Evolutionary conservation across 2,329 filamentous ascomycete species (phyloP).

Genomic region (Pseudogymnoascus sp.): DNA sequence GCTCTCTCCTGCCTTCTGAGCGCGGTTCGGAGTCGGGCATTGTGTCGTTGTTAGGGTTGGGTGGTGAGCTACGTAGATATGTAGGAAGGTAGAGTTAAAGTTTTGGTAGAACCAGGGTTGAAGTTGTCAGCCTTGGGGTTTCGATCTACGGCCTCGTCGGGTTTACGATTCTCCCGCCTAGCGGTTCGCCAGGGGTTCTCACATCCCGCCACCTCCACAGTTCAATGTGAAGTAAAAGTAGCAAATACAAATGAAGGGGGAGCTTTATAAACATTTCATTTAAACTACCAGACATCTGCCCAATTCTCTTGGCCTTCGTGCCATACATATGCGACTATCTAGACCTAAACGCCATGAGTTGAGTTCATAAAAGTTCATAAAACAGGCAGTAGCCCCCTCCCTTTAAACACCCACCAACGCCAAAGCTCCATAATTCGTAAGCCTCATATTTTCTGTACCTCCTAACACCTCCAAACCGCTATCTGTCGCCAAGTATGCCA

Average conservation of each 20-base stretch:
- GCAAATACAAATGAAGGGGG: not conserved
- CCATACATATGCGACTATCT: not conserved
- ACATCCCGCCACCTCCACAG: not conserved
- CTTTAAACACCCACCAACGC: not conserved
- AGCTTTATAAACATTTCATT: not conserved
- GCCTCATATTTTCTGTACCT: not conserved
- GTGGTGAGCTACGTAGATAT: not conserved
- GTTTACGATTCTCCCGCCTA: not conserved
- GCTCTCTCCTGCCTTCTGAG: not conserved
- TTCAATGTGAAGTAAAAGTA: not conserved
- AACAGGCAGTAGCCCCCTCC: not conserved
- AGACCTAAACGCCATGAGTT: not conserved
- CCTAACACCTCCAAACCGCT: not conserved
- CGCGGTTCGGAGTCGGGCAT: not conserved
- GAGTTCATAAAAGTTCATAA: not conserved
- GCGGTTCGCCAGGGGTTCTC: not conserved
- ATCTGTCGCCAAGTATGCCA: constrained; percentile 12
- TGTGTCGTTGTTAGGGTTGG: not conserved
- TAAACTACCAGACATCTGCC: not conserved
- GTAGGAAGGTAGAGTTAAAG: not conserved
- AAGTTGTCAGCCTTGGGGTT: not conserved
- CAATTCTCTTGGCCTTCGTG: not conserved
- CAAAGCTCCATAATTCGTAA: not conserved
- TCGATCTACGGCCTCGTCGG: not conserved
- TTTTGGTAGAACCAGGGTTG: not conserved